Base-by-base conservation (phyloP, 2,329 filamentous ascomycete genomes). In the Fonsecaea nubica region DNA sequence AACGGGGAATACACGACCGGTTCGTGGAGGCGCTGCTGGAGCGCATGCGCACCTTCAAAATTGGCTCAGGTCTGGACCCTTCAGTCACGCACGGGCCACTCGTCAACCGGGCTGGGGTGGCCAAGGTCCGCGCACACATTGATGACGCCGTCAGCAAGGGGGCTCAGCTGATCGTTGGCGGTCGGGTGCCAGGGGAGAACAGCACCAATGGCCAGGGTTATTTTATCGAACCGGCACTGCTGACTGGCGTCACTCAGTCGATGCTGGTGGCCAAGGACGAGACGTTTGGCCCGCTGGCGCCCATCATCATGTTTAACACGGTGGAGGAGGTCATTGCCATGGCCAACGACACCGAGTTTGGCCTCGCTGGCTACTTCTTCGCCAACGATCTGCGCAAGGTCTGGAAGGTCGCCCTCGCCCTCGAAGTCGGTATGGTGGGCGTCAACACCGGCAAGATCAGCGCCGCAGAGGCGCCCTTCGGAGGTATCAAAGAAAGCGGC, bases 341-440 rank as follows among this genome's bases (percentile, higher is more conserved):
- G 36, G 75, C 75, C 4, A 78, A 78, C 60, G 62, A 72, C 36
- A 69, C 72, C 1, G 72, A 76, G 13, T 72, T 76, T 25, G 76
- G 76, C 1, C 67, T 78, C 15, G 75, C 54, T 0, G 54, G 54
- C 13, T 56, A 56, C 33, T 56, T 56, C 33, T 56, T 56, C 32
- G 54, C 54, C 12, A 56, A 56, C 32, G 54, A 56, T 4, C 35
- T 56, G 54, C 54, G 54, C 54, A 56, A 56, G 32, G 33, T 56
- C 3, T 56, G 71, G 21, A 54, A 56, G 25, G 61, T 91, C 0
- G 86, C 88, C 0, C 88, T 90, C 79, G 83, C 84, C 13, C 80
- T 96, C 40, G 90, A 96, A 76, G 90, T 93, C 1, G 92, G 92
- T 60, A 96, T 96, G 92, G 87, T 96, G 1, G 78, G 92, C 64